Conservation (phyloP, 352 stramenopile species). For the Phytophthora crassamura region DNA sequence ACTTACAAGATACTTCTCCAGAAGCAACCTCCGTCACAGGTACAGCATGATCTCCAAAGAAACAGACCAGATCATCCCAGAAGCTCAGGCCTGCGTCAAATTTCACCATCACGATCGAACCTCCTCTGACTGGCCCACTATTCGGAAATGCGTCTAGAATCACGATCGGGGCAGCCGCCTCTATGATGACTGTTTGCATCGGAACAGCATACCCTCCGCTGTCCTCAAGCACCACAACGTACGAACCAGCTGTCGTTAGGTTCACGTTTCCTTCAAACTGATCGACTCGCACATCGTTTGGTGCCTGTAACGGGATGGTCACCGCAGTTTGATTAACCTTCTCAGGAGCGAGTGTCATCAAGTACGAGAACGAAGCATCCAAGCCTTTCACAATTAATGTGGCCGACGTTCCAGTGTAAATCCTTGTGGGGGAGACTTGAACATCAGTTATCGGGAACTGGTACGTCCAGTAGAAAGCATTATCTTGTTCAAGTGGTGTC, state of each 20-base stretch:
- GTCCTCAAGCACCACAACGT: slow-evolving; percentile 19
- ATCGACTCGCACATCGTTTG: neutral
- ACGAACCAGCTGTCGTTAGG: slow-evolving; percentile 8
- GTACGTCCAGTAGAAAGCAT: slow-evolving; percentile 31
- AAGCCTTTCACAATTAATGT: slow-evolving; percentile 17
- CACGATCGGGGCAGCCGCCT: slow-evolving; percentile 5
- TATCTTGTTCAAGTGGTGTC: neutral
- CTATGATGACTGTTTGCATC: neutral
- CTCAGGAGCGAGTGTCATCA: slow-evolving; percentile 14
- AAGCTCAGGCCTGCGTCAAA: slow-evolving; percentile 11
- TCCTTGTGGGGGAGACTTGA: slow-evolving; percentile 2
- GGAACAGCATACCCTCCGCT: slow-evolving; percentile 15
- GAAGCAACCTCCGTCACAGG: slow-evolving; percentile 14
- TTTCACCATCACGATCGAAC: slow-evolving; percentile 31
- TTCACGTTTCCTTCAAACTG: slow-evolving; percentile 5
- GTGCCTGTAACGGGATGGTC: neutral
- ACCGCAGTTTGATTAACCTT: neutral
- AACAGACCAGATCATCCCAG: slow-evolving; percentile 28
- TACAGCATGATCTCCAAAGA: slow-evolving; percentile 29
- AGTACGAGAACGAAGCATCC: slow-evolving; percentile 3
- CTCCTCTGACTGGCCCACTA: slow-evolving; percentile 37
- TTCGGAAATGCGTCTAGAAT: slow-evolving; percentile 4
- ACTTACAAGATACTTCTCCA: slow-evolving; percentile 28
- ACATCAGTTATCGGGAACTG: slow-evolving; percentile 20
- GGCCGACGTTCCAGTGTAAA: neutral